phyloP scores from a whole-genome alignment of 768 basidiomycete genomes.

The Hirschioporus abietinus region DNA sequence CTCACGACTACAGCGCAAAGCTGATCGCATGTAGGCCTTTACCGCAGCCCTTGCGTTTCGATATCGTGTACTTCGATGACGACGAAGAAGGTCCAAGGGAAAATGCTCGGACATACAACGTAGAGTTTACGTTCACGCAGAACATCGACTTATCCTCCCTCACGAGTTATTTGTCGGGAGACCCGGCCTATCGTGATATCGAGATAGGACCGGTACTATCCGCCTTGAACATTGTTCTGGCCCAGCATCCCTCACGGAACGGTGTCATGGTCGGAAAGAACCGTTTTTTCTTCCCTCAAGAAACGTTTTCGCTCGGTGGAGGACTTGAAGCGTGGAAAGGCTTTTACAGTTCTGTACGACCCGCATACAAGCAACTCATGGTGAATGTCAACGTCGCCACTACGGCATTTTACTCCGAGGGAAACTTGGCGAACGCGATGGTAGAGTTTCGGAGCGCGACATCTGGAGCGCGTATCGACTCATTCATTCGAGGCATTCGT shows the following conservation, averaged over 20 bases:
- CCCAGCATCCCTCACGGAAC: conserved; percentile 38
- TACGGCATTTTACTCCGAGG: conserved; percentile 38
- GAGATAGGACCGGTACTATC: conserved; percentile 43
- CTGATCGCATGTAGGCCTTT: conserved; percentile 37
- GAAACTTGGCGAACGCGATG: conserved; percentile 41
- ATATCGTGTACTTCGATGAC: conserved; percentile 39
- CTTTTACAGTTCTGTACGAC: conserved; percentile 37
- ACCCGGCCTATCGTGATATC: conserved; percentile 35
- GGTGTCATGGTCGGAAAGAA: conserved; percentile 63
- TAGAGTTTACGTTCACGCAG: conserved; percentile 38
- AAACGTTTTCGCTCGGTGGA: conserved; percentile 32
- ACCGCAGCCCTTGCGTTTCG: conserved; percentile 36
- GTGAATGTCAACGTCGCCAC: conserved; percentile 52
- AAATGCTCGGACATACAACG: conserved; percentile 33
- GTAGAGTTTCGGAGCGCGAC: conserved; percentile 38
- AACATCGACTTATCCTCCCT: conserved; percentile 40
- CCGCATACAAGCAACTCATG: conserved; percentile 40
- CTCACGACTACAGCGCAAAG: conserved; percentile 44
- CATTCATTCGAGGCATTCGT: conserved; percentile 62
- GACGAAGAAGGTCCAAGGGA: conserved; percentile 31
- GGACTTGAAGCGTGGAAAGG: conserved; percentile 59
- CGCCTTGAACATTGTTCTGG: conserved; percentile 46
- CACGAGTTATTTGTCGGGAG: conserved; percentile 41
- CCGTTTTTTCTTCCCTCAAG: conserved; percentile 55
- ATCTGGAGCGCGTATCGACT: conserved; percentile 54